Evolutionary conservation across 169 alveolate species (phyloP).

Genomic region (Perkinsus olseni): DNA sequence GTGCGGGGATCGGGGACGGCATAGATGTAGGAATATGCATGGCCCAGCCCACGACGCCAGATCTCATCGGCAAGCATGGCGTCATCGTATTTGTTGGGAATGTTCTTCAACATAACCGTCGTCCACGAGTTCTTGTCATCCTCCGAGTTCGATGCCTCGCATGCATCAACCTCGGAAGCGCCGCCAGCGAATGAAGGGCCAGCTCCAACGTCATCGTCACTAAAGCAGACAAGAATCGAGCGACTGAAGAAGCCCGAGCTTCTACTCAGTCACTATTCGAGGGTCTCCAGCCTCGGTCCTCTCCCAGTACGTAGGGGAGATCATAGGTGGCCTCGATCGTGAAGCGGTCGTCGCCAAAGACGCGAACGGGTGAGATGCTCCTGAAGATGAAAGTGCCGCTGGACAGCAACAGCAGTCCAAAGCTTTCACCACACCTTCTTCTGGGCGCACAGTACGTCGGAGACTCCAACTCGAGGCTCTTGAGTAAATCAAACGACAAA

Average conservation of each 20-base stretch:
- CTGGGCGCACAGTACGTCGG: background rate
- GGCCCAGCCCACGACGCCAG: background rate
- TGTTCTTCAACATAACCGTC: conserved; percentile 50
- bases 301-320: background rate
- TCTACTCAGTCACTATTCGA: too few species aligned
- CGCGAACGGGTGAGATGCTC: background rate
- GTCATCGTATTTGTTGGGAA: conserved; percentile 51
- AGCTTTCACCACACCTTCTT: too few species aligned
- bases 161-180: too few species aligned
- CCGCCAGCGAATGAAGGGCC: too few species aligned
- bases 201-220: too few species aligned
- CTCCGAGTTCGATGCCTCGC: too few species aligned
- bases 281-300: too few species aligned
- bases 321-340: background rate
- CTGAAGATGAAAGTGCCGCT: background rate
- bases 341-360: background rate
- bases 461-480: background rate
- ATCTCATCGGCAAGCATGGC: conserved; percentile 16
- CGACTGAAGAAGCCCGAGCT: too few species aligned
- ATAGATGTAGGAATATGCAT: background rate
- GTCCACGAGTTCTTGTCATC: background rate
- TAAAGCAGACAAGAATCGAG: too few species aligned
- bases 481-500: background rate
- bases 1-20: background rate
- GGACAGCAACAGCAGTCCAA: background rate